These are phyloP conservation scores for Discostella stelligeroides DNA, from an alignment of 108 stramenopile genomes.

Conservation along the genomic window DNA sequence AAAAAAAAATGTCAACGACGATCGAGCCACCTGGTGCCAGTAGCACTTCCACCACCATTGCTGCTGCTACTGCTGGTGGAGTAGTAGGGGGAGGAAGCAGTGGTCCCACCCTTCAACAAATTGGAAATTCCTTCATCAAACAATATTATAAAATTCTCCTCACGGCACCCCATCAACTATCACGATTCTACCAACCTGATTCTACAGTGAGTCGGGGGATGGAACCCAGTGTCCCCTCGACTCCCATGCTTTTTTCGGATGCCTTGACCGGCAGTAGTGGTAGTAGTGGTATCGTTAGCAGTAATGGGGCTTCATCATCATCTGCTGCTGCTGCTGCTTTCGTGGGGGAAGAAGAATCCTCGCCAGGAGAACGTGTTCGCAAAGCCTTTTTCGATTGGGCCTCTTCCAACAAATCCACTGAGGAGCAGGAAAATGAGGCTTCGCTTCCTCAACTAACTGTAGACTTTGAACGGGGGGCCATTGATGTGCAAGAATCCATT, in stretches of 20 bases:
- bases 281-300: neutral
- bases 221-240: slow-evolving; percentile 47
- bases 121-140: slow-evolving; percentile 79
- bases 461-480: slow-evolving; percentile 72
- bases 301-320: too few species aligned
- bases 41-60: slow-evolving; percentile 3
- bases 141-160: slow-evolving; percentile 77
- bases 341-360: neutral
- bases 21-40: neutral
- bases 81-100: slow-evolving; percentile 16
- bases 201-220: slow-evolving; percentile 58
- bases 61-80: slow-evolving; percentile 13
- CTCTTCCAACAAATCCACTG: neutral
- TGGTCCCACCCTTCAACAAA: slow-evolving; percentile 59
- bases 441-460: slow-evolving; percentile 30
- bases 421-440: neutral
- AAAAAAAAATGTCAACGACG: slow-evolving; percentile 17
- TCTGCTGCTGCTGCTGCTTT: too few species aligned
- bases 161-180: slow-evolving; percentile 58
- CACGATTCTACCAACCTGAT: slow-evolving; percentile 67
- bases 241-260: slow-evolving; percentile 35
- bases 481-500: slow-evolving; percentile 82
- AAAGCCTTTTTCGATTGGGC: slow-evolving; percentile 42
- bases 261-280: neutral
- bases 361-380: slow-evolving; percentile 33